Evolutionary conservation across 805 yeast species (phyloP), one percentile per base, ranked within the genome.

Genomic region (Metschnikowia cubensis): DNA sequence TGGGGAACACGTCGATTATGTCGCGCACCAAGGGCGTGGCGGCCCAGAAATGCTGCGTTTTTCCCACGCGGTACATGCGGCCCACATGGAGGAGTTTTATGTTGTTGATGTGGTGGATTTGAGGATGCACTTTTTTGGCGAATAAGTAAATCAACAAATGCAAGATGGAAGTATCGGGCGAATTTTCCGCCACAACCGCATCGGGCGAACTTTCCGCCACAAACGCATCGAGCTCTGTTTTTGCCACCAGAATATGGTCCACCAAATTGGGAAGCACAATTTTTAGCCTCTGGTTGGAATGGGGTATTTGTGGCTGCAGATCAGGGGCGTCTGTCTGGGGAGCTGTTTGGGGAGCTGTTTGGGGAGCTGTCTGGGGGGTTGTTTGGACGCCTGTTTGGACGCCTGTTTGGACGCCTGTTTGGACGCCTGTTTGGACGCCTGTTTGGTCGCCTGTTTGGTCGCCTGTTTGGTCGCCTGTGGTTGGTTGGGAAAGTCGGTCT

Each of bases 1-100:
- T 54, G 32, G 53, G 46, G 37, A 43, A 56, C 38, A 8, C 33
- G 7, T 35, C 43, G 3, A 47, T 20, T 14, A 56, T 34, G 14
- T 48, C 51, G 11, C 14, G 38, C 11, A 57, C 35, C 14, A 33
- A 20, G 13, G 59, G 51, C 42, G 41, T 42, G 32, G 22, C 38
- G 18, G 21, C 41, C 21, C n/a, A 41, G 35, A 56, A 48, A 37
- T 56, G 56, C 15, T 45, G 39, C 25, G 29, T 25, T 29, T 47
- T 17, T 33, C 48, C 54, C 18, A 56, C 43, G 22, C 38, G 15
- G 41, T 50, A 56, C 35, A 40, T 53, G 48, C 49, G 44, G 1
- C 61, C 61, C 35, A 37, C 42, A 34, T 57, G 61, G 6, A 57
- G 44, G 6, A 57, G 58, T 49, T 48, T 54, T 40, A 54, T 4